Conservation (phyloP, 495 filamentous ascomycete genomes). For the Aspergillus homomorphus region DNA sequence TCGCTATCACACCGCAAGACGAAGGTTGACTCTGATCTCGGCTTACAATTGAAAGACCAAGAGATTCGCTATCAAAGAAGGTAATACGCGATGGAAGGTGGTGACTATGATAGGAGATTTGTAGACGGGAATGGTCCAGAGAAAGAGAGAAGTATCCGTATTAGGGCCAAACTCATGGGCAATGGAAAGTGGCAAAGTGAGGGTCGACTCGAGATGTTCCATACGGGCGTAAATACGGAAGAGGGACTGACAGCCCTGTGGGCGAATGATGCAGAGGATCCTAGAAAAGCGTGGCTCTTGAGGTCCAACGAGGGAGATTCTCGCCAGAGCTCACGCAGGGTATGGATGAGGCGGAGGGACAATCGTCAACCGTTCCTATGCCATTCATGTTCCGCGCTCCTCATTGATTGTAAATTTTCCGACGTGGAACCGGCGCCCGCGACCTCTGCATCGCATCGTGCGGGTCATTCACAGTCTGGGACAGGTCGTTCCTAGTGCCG, state of each 20-base stretch:
- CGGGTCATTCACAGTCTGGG: constrained; percentile 23
- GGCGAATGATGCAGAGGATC: constrained; percentile 9
- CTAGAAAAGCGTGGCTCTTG: constrained; percentile 8
- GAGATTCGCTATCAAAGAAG: constrained; percentile 2
- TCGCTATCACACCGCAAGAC: neutral
- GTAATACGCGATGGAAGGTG: neutral
- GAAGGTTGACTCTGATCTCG: neutral
- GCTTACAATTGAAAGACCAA: constrained; percentile 1
- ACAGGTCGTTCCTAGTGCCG: constrained; percentile 15
- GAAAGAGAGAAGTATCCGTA: constrained; percentile 4
- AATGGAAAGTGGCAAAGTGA: neutral
- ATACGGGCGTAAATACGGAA: neutral
- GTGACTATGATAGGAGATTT: neutral
- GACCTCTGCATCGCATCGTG: constrained; percentile 19
- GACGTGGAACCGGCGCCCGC: constrained; percentile 20
- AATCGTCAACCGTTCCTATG: neutral
- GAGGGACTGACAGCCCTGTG: constrained; percentile 13
- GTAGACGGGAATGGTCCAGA: neutral
- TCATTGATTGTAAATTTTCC: constrained; percentile 20
- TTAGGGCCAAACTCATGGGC: neutral
- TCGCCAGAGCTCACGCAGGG: neutral
- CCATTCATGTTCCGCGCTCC: neutral
- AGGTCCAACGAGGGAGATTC: constrained; percentile 2
- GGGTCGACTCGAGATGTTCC: neutral
- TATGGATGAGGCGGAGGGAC: constrained; percentile 2